Evolutionary conservation across 495 filamentous ascomycete species (phyloP).

Genomic region (Aspergillus biplanus): DNA sequence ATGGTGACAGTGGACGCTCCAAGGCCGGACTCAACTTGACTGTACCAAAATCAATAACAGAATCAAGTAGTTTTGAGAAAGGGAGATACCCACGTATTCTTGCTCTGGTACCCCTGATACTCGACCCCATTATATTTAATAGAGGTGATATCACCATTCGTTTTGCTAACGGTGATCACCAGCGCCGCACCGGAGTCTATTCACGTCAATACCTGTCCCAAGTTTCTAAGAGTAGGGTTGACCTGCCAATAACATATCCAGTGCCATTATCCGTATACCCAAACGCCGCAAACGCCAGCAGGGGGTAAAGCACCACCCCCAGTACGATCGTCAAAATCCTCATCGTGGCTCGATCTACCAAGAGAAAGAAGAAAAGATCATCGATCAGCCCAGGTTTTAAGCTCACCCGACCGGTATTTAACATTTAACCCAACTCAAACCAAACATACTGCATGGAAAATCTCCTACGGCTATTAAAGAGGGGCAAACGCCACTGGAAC

Average conservation of each 20-base stretch:
- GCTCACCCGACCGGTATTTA: background rate
- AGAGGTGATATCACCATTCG: constrained; percentile 9
- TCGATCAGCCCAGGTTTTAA: background rate
- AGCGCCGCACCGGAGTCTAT: constrained; percentile 12
- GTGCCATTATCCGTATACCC: constrained; percentile 13
- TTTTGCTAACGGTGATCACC: constrained; percentile 14
- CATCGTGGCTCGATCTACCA: background rate
- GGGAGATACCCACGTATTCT: constrained; percentile 6
- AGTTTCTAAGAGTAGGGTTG: background rate
- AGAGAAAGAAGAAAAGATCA: background rate
- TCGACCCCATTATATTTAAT: constrained; percentile 9
- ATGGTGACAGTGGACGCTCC: constrained; percentile 11
- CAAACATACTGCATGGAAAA: too few relatives aligned
- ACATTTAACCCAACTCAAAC: too few relatives aligned
- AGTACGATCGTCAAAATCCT: constrained; percentile 6
- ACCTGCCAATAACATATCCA: constrained; percentile 13
- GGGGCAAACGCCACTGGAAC: background rate
- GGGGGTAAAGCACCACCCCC: background rate
- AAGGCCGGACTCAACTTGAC: constrained; percentile 10
- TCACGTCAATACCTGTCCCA: too few relatives aligned
- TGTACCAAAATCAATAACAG: background rate
- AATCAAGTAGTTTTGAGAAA: background rate
- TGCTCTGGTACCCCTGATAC: constrained; percentile 10
- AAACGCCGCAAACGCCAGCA: constrained; percentile 10
- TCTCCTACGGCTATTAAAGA: too few relatives aligned